Conservation (phyloP, 2,329 filamentous ascomycete species). For the Colletotrichum brevisporum region DNA sequence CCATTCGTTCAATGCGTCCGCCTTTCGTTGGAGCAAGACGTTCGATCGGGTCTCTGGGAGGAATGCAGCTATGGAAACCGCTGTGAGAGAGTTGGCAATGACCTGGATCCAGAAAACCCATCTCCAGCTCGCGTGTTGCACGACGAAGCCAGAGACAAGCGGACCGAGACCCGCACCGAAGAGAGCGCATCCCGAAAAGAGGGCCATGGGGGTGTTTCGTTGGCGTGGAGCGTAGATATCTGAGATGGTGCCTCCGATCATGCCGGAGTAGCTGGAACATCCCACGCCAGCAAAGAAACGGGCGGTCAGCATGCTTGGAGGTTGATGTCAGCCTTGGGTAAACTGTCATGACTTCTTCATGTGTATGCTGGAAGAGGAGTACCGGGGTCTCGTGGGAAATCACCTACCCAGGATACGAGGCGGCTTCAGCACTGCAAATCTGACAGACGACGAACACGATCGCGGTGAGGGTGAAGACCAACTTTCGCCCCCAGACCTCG, state of each 20-base stretch:
- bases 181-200: conserved; percentile 84
- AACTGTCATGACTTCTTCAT: background rate
- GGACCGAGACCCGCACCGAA: conserved; percentile 72
- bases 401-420: conserved; percentile 67
- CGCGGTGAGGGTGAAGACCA: conserved; percentile 83
- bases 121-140: conserved; percentile 9
- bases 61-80: conserved; percentile 71
- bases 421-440: conserved; percentile 79
- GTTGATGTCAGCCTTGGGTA: background rate
- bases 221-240: conserved; percentile 85
- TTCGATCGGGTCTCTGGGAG: conserved; percentile 87
- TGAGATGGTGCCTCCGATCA: conserved; percentile 90
- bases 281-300: conserved; percentile 84
- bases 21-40: conserved; percentile 83
- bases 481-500: conserved; percentile 88
- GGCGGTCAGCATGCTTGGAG: conserved; percentile 75
- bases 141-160: conserved; percentile 6
- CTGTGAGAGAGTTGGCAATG: conserved; percentile 67
- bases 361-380: too few relatives aligned
- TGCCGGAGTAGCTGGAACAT: conserved; percentile 83
- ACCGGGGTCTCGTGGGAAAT: too few relatives aligned
- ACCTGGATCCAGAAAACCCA: conserved; percentile 67
- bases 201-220: conserved; percentile 89
- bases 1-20: conserved; percentile 80
- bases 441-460: conserved; percentile 80